Percentiles rank a stretch among this genome's conserved stretches.
These are phyloP conservation scores for Punica granatum DNA, from an alignment of 345 rosid genomes.

Conservation along the genomic window DNA sequence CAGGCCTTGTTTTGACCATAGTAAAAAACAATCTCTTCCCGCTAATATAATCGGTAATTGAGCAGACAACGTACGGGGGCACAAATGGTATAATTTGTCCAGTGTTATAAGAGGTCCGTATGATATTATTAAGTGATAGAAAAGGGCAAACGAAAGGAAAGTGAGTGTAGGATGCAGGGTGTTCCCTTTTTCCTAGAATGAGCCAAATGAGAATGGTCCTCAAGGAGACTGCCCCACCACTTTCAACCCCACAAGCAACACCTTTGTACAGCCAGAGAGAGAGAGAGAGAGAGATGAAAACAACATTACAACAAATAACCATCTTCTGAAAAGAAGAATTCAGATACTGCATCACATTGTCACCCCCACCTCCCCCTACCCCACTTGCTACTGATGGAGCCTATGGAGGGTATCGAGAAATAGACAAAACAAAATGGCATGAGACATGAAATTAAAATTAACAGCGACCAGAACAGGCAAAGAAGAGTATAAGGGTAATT, in stretches of 20 bases:
- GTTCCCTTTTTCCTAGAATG: conserved; percentile 17
- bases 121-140: neutral
- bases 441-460: neutral
- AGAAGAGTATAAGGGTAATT: neutral
- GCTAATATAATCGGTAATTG: neutral
- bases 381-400: conserved; percentile 9
- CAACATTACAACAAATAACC: conserved; percentile 45
- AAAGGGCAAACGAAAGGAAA: conserved; percentile 8
- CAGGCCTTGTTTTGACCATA: neutral
- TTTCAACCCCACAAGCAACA: conserved; percentile 28
- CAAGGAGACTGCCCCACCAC: conserved; percentile 50
- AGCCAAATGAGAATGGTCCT: conserved; percentile 63
- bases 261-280: conserved; percentile 19
- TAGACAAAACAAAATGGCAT: conserved; percentile 3
- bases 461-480: neutral
- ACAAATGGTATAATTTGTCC: neutral
- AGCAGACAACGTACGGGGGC: neutral
- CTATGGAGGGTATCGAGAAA: conserved; percentile 19
- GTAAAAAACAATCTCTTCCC: neutral
- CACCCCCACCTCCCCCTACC: conserved; percentile 21
- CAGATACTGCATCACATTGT: conserved; percentile 27
- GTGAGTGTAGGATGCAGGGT: conserved; percentile 13
- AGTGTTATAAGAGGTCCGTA: neutral
- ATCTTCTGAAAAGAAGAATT: conserved; percentile 26
- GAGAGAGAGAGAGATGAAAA: conserved; percentile 31